Evolutionary conservation across 1,139 yeast species (phyloP), one percentile per base, ranked within the genome.

Genomic region (Waltiozyma solani): DNA sequence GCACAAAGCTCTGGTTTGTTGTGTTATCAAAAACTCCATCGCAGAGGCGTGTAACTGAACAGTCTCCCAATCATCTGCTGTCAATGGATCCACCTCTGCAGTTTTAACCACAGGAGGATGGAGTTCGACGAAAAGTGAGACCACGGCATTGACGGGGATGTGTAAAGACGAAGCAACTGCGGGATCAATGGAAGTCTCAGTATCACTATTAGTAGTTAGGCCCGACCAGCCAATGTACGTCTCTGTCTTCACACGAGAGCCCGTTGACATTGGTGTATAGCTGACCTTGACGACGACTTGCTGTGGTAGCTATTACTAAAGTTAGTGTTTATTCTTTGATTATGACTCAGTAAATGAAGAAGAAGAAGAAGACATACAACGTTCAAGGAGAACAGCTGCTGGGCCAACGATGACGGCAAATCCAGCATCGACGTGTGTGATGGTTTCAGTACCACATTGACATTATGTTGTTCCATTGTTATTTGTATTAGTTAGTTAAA

Each of bases 41-140:
- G 70, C 73, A 36, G 72, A 77, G 2, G 95, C 93, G 58, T 91
- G 85, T 5, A 83, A 62, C 53, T 87, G 96, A 6, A 87, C 84
- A 32, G 84, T 64, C 50, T 89, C 97, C 97, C 97, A 91, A 55
- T 91, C 98, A 4, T 82, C 71, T 3, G 79, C 60, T 0, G 84
- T 69, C 26, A 73, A 60, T 0, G 97, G 97, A 53, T 86, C 96
- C 34, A 89, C 67, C 52, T 74, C 77, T 9, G 89, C 77, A 6
- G 77, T 26, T 26, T 26, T n/a, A n/a, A n/a, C n/a, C n/a, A n/a
- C n/a, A n/a, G n/a, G n/a, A n/a, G n/a, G n/a, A n/a, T n/a, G n/a
- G n/a, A n/a, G n/a, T n/a, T n/a, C n/a, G n/a, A n/a, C n/a, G n/a
- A n/a, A n/a, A n/a, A n/a, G n/a, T n/a, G n/a, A n/a, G n/a, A n/a